Evolutionary conservation across 768 basidiomycete species (phyloP).

Genomic region (Steccherinum ochraceum): DNA sequence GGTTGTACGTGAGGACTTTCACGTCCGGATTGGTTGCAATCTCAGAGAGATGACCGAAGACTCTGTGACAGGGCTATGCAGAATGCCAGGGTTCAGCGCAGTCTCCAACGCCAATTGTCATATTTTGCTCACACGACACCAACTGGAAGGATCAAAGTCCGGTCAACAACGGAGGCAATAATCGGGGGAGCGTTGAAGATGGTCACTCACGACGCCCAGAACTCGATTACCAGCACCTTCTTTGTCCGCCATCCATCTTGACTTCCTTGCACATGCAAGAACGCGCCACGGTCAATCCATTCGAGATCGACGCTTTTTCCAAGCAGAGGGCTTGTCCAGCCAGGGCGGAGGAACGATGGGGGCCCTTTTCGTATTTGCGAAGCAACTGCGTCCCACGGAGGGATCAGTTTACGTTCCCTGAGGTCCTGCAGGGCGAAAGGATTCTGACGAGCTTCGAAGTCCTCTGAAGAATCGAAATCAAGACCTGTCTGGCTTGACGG

Average conservation of each 20-base stretch:
- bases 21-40: slow-evolving; percentile 17
- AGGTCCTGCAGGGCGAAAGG: slow-evolving; percentile 18
- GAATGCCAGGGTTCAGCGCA: background rate
- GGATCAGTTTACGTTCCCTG: slow-evolving; percentile 18
- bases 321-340: slow-evolving; percentile 23
- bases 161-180: background rate
- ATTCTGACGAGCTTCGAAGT: slow-evolving; percentile 19
- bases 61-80: slow-evolving; percentile 23
- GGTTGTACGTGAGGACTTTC: slow-evolving; percentile 24
- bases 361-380: slow-evolving; percentile 22
- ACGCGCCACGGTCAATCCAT: slow-evolving; percentile 22
- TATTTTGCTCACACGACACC: slow-evolving; percentile 11
- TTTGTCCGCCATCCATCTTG: slow-evolving; percentile 22
- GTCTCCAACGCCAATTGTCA: background rate
- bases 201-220: slow-evolving; percentile 24
- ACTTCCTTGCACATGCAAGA: slow-evolving; percentile 19
- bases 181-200: background rate
- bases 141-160: slow-evolving; percentile 3
- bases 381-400: slow-evolving; percentile 21
- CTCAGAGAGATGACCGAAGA: slow-evolving; percentile 20
- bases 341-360: slow-evolving; percentile 24
- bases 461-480: slow-evolving; percentile 10
- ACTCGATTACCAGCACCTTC: slow-evolving; percentile 22
- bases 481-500: background rate
- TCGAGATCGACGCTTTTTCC: slow-evolving; percentile 20